Conservation (phyloP, 2,329 filamentous ascomycete species). For the Tothia fuscella region DNA sequence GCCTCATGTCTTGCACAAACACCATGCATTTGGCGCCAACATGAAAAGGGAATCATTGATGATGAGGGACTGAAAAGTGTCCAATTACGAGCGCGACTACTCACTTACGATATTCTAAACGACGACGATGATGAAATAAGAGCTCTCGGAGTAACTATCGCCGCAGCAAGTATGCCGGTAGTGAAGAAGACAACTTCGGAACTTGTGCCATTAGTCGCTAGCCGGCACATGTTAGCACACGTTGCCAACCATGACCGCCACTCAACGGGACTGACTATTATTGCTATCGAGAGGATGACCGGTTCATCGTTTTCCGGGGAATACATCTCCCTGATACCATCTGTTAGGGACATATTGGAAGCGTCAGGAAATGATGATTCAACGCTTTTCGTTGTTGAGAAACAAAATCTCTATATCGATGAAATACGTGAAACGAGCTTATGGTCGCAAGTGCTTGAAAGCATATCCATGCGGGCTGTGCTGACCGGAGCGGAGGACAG, state of each 20-base stretch:
- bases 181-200: constrained; percentile 13
- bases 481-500: constrained; percentile 11
- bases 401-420: constrained; percentile 90
- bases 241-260: constrained; percentile 23
- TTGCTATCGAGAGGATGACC: constrained; percentile 19
- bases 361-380: constrained; percentile 34
- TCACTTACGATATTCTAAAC: constrained; percentile 64
- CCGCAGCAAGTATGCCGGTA: constrained; percentile 32
- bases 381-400: constrained; percentile 73
- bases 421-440: constrained; percentile 48
- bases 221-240: constrained; percentile 25
- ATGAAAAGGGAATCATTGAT: neutral
- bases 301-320: constrained; percentile 12
- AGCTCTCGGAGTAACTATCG: constrained; percentile 45
- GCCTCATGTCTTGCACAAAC: constrained; percentile 4
- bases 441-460: constrained; percentile 49
- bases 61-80: neutral
- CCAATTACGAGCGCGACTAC: constrained; percentile 47
- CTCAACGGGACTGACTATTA: constrained; percentile 23
- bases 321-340: too few species aligned
- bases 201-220: constrained; percentile 38
- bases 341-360: neutral
- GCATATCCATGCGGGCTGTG: constrained; percentile 14
- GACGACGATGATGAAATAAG: constrained; percentile 91
- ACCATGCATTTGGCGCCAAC: neutral